Percentiles rank a stretch among this genome's conserved stretches.
phyloP scores from a whole-genome alignment of 1,284 basidiomycete genomes.

The Ganoderma meredithae region DNA sequence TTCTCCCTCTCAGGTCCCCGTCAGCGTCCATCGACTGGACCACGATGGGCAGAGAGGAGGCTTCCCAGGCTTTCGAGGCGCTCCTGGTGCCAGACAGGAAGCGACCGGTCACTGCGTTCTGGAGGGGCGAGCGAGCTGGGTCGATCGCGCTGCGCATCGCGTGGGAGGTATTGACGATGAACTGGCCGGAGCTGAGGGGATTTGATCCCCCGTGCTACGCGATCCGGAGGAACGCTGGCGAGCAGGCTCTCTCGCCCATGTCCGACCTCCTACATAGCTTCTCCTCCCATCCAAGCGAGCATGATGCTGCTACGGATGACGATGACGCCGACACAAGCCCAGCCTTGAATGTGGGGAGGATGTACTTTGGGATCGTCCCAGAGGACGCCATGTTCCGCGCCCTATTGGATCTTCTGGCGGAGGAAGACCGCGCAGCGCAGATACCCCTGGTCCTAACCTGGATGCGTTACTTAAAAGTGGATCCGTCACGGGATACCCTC shows the following conservation, averaged over 20 bases:
- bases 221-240: constrained; percentile 41
- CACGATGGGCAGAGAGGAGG: constrained; percentile 10
- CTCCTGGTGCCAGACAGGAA: constrained; percentile 37
- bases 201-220: constrained; percentile 41
- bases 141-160: constrained; percentile 57
- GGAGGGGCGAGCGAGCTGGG: constrained; percentile 55
- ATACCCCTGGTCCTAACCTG: constrained; percentile 79
- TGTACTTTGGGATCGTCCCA: constrained; percentile 55
- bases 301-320: not conserved
- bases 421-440: constrained; percentile 56
- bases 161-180: constrained; percentile 56
- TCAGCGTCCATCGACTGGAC: not conserved
- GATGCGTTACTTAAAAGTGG: constrained; percentile 71
- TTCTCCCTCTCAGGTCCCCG: constrained; percentile 17
- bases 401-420: constrained; percentile 71
- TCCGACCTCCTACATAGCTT: constrained; percentile 37
- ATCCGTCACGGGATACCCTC: constrained; percentile 63
- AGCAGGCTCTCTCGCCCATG: constrained; percentile 39
- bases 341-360: constrained; percentile 20
- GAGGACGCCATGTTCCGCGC: constrained; percentile 59
- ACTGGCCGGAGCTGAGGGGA: constrained; percentile 48
- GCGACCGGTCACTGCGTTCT: constrained; percentile 46
- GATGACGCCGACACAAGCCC: not conserved
- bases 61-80: constrained; percentile 37
- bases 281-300: not conserved